Evolutionary conservation across 768 basidiomycete species (phyloP), one percentile per base, ranked within the genome.

Genomic region (Cystobasidiopsis lactophilus): DNA sequence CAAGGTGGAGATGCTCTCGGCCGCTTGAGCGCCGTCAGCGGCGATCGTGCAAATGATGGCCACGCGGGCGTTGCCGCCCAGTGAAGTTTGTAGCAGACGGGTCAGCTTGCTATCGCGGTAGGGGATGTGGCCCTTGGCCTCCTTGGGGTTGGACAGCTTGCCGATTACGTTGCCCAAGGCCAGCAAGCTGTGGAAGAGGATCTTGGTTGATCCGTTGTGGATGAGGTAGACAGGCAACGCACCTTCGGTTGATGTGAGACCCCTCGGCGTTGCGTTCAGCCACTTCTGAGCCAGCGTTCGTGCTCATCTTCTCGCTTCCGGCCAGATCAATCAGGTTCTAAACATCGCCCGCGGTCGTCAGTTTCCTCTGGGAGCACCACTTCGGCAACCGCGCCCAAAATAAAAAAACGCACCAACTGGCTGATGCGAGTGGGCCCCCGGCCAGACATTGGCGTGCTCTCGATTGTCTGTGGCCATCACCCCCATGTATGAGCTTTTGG

Each of bases 1-100:
- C 19, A 96, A 70, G 0, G 91, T 98, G 57, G 80, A 85, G 50
- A 78, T 78, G 5, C 79, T 84, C 69, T 96, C 91, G 7, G 77
- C 71, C 5, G 89, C 71, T 18, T 86, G 86, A 44, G 70, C 67
- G 1, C 71, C 65, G 47, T 88, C 83, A 0, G 91, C 86, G 61
- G 89, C 91, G 64, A 96, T 75, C 0, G 91, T 96, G 66, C 89
- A 93, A 50, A 96, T 80, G 16, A 98, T 89, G 39, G 84, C 86
- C 50, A 98, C 89, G 7, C 86, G 78, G 21, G 91, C 89, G 64
- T 96, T 85, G 1, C 91, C 91, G 0, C 86, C 82, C 1, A 98
- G 72, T 0, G 88, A 95, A 1, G 91, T 88, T 66, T 95, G 89
- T 5, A 96, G 75, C 66, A 96, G 77, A 0, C 62, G 58, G 13